Evolutionary conservation across 164 flowering plant genomes (phyloP), one percentile per base, ranked within the genome.

Genomic region (Echeveria elegans): DNA sequence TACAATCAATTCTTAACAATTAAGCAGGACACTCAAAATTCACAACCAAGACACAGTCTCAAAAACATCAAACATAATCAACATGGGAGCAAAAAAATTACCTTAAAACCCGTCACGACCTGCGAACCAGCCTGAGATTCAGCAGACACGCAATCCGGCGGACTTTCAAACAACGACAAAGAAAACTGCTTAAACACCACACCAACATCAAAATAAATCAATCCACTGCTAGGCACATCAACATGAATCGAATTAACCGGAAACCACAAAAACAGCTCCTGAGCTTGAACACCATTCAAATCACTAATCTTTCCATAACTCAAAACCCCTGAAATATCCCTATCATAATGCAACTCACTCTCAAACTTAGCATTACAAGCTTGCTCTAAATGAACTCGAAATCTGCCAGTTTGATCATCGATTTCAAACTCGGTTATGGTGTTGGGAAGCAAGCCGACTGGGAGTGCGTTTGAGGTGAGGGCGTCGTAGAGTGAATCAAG

Each of bases 251-350:
- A 77, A 52, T 73, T 80, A 43, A 85, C 87, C 0, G 84, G 84
- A 26, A 85, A 76, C 89, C 89, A 85, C 26, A 85, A 72, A 58
- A 85, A 83, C 38, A 85, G 76, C 74, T 85, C 89, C 77, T 80
- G 81, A 18, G 83, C 82, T 24, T 82, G 52, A 0, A 85, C 63
- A 0, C 89, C 89, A 9, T 82, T 68, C 52, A 85, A 36, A 2
- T 75, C 64, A 19, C 50, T 76, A 65, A 85, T 76, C 75, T 64
- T 69, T 18, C 86, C 87, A 69, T 65, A 72, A 21, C 71, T 40
- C 2, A 85, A 36, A 26, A 38, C 23, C 4, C 84, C 87, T 10
- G 81, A 61, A 53, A 85, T 74, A 47, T 80, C 75, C 62, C 52
- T 63, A 15, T 85, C 85, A 74, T 78, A 85, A 58, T 77, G 77